These are phyloP conservation scores for Podila clonocystis DNA, from an alignment of 192 early-diverging fungal species.

Conservation along the genomic window DNA sequence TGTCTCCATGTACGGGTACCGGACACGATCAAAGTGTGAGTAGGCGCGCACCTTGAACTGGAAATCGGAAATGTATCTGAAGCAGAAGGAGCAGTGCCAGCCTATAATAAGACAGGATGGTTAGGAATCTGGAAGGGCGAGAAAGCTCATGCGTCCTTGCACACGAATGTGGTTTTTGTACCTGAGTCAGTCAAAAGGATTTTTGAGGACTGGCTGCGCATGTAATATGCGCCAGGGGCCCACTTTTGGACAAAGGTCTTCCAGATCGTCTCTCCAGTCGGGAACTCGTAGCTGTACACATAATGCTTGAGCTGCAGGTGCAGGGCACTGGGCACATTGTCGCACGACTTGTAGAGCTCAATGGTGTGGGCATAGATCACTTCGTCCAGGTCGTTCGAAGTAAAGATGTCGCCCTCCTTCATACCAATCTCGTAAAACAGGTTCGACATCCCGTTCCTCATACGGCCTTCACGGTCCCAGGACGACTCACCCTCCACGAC, in stretches of 20 bases:
- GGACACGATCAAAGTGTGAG: slow-evolving; percentile 64
- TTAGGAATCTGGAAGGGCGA: background rate
- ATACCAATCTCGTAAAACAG: slow-evolving; percentile 36
- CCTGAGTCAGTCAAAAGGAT: slow-evolving; percentile 65
- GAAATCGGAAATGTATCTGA: slow-evolving; percentile 57
- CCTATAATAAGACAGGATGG: slow-evolving; percentile 13
- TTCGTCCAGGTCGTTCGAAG: slow-evolving; percentile 72
- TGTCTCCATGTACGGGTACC: slow-evolving; percentile 28
- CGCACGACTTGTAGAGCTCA: slow-evolving; percentile 55
- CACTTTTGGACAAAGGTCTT: slow-evolving; percentile 56
- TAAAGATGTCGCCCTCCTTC: slow-evolving; percentile 54
- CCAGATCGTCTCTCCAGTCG: slow-evolving; percentile 56
- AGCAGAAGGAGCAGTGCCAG: slow-evolving; percentile 74
- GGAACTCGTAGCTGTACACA: slow-evolving; percentile 73
- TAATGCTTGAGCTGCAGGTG: slow-evolving; percentile 65
- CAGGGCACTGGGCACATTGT: slow-evolving; percentile 53
- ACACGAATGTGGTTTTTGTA: slow-evolving; percentile 6
- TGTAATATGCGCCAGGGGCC: slow-evolving; percentile 24
- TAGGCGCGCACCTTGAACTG: slow-evolving; percentile 69
- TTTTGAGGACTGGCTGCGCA: slow-evolving; percentile 48
- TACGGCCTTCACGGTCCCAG: slow-evolving; percentile 58
- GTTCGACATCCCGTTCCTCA: slow-evolving; percentile 57
- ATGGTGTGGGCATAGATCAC: slow-evolving; percentile 58
- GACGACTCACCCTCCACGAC: slow-evolving; percentile 47
- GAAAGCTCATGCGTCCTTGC: background rate